phyloP scores from a whole-genome alignment of 2,329 filamentous ascomycete genomes.

The Gyromitra esculenta region DNA sequence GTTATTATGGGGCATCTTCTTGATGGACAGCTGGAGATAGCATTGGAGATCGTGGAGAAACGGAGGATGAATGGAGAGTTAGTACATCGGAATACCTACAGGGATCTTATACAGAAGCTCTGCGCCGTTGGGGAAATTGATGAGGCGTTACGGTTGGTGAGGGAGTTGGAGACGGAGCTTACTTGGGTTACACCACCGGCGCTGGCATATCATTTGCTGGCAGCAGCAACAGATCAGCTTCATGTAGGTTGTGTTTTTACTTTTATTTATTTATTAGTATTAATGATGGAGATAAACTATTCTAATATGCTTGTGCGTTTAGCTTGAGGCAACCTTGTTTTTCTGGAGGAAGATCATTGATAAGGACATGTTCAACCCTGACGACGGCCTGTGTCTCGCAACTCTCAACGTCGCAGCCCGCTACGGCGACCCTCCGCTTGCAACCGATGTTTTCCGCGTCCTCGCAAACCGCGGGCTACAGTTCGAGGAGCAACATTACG shows the following conservation, averaged over 20 bases:
- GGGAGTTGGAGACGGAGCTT: slow-evolving; percentile 61
- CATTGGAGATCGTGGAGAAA: slow-evolving; percentile 65
- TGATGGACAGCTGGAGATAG: slow-evolving; percentile 84
- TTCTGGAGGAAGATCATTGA: slow-evolving; percentile 77
- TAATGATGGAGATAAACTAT: slow-evolving; percentile 4
- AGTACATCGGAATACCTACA: slow-evolving; percentile 74
- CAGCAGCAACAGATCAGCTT: slow-evolving; percentile 72
- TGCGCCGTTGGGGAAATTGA: slow-evolving; percentile 78
- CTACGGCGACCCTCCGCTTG: slow-evolving; percentile 73
- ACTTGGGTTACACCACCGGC: slow-evolving; percentile 64
- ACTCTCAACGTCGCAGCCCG: slow-evolving; percentile 77
- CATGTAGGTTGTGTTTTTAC: slow-evolving; percentile 62
- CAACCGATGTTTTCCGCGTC: slow-evolving; percentile 74
- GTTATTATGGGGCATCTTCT: slow-evolving; percentile 78
- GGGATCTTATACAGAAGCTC: slow-evolving; percentile 78
- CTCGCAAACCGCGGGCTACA: slow-evolving; percentile 69
- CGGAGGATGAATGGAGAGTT: slow-evolving; percentile 69
- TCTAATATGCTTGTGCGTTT: slow-evolving; percentile 18
- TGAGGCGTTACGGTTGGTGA: slow-evolving; percentile 76
- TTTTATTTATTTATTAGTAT: background rate
- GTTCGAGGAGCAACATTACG: slow-evolving; percentile 77
- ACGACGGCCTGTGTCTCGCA: slow-evolving; percentile 73
- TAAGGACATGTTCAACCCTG: slow-evolving; percentile 69
- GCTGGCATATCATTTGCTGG: slow-evolving; percentile 78
- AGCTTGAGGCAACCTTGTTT: slow-evolving; percentile 72